Conservation (phyloP, 805 yeast species). For the Wickerhamomyces canadensis region DNA sequence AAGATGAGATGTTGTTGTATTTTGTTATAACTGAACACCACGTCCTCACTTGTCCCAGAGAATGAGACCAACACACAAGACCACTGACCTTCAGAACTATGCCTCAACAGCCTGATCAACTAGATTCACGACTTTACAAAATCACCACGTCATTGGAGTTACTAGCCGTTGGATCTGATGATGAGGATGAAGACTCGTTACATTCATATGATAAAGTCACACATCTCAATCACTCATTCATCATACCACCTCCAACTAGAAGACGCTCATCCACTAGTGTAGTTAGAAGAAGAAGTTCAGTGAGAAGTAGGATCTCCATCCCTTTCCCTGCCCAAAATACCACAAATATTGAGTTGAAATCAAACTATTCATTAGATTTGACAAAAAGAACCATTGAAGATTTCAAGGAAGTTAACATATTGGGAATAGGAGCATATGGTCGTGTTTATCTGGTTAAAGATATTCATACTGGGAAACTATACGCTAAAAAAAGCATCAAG, state of each 20-base stretch:
- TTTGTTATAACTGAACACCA: too few relatives aligned
- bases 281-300: constrained; percentile 13
- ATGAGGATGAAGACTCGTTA: background rate
- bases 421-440: constrained; percentile 87
- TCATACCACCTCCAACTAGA: constrained; percentile 1
- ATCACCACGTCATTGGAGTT: background rate
- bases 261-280: background rate
- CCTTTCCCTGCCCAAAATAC: constrained; percentile 10
- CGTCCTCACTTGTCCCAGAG: too few relatives aligned
- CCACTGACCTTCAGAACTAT: too few relatives aligned
- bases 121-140: background rate
- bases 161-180: constrained; percentile 1
- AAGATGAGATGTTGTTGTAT: too few relatives aligned
- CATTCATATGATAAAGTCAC: background rate
- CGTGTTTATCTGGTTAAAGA: constrained; percentile 78
- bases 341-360: constrained; percentile 6
- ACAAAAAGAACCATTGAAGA: constrained; percentile 34
- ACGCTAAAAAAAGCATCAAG: constrained; percentile 81
- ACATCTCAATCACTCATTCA: background rate
- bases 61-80: too few relatives aligned
- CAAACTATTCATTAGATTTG: constrained; percentile 11
- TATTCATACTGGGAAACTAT: constrained; percentile 49
- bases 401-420: constrained; percentile 63
- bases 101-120: too few relatives aligned
- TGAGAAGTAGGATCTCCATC: constrained; percentile 16